phyloP scores from a whole-genome alignment of 164 flowering plant species.

The Hamamelis virginiana region DNA sequence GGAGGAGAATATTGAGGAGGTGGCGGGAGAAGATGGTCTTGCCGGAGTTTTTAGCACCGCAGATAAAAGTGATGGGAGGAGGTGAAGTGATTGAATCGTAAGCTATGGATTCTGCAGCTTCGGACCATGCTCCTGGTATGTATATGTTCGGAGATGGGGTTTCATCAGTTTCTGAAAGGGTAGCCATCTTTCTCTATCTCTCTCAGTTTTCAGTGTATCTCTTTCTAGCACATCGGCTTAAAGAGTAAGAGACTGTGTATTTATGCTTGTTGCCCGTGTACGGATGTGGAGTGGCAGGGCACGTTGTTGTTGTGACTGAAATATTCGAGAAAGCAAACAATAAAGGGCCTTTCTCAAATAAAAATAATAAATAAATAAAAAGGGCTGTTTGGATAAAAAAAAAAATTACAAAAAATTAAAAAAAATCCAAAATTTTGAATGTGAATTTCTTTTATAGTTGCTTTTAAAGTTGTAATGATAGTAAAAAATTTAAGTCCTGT shows the following conservation, averaged over 20 bases:
- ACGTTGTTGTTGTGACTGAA: no score
- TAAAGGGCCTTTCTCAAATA: no score
- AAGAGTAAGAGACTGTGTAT: neutral
- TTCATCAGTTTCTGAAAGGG: conserved; percentile 13
- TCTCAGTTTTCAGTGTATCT: neutral
- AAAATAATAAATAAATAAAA: no score
- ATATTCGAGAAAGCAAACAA: no score
- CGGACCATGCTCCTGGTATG: conserved; percentile 69
- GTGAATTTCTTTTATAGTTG: no score
- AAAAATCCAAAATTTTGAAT: no score
- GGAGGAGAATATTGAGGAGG: conserved; percentile 69
- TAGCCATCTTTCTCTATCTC: conserved; percentile 20
- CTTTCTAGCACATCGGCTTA: conserved; percentile 4
- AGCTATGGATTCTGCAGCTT: conserved; percentile 58
- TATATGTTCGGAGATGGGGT: conserved; percentile 30
- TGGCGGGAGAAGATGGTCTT: conserved; percentile 85
- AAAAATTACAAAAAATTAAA: no score
- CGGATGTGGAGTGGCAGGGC: no score
- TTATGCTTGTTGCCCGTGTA: no score
- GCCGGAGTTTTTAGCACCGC: conserved; percentile 90
- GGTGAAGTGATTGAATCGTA: conserved; percentile 40
- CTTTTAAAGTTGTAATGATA: no score
- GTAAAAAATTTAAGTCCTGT: no score
- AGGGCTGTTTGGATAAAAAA: no score
- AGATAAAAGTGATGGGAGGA: conserved; percentile 57